Evolutionary conservation across 1,284 basidiomycete species (phyloP).

Genomic region (Trichosporon inkin): DNA sequence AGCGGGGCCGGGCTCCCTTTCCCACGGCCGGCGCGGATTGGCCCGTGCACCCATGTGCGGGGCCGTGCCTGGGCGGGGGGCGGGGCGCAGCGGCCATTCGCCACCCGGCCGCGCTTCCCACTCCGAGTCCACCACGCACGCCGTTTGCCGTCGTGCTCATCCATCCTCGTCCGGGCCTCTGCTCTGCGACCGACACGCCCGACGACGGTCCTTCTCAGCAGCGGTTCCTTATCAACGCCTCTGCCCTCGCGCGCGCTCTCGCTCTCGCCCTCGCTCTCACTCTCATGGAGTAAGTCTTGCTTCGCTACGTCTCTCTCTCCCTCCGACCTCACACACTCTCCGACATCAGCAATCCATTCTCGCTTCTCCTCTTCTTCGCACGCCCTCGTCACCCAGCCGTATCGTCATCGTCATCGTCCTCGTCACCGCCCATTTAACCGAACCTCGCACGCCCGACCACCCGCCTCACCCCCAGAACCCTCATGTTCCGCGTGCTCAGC

Average conservation of each 20-base stretch:
- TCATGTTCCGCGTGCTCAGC: neutral
- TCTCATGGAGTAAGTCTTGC: conserved; percentile 1
- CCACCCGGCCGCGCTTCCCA: neutral
- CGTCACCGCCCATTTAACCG: neutral
- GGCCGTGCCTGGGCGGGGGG: no score
- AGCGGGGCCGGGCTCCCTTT: no score
- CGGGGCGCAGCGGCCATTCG: no score
- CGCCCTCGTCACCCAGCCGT: neutral
- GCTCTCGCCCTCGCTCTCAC: neutral
- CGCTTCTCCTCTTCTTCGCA: neutral
- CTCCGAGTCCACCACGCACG: neutral
- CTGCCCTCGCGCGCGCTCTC: neutral
- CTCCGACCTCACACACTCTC: neutral
- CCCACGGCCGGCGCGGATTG: no score
- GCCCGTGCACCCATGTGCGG: no score
- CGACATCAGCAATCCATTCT: neutral
- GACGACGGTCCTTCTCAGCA: no score
- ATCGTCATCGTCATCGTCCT: neutral
- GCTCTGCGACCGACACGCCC: no score
- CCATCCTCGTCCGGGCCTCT: neutral
- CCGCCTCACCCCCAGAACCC: neutral
- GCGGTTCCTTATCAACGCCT: neutral
- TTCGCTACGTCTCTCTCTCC: neutral
- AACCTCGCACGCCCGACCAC: neutral
- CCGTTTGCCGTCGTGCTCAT: neutral